A percentile compares a stretch with the other conserved stretches of the same genome.
phyloP scores from a whole-genome alignment of 306 rosid genomes.

The Sphenostylis stenocarpa region DNA sequence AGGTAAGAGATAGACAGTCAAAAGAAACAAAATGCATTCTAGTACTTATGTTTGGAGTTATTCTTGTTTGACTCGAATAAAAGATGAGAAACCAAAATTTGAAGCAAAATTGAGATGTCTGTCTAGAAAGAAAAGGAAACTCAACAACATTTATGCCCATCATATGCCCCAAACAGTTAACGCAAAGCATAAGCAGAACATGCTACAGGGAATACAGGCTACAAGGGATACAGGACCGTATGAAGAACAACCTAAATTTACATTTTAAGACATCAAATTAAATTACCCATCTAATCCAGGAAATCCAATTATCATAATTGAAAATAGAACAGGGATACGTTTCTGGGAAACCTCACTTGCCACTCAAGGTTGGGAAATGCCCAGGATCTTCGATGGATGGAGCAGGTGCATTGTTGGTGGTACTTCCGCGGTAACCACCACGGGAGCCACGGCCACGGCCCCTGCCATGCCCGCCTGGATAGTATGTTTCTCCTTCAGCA shows the following conservation, averaged over 20 bases:
- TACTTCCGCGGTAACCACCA: conserved; percentile 64
- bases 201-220: conserved; percentile 37
- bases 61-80: not conserved
- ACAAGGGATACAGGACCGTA: conserved; percentile 37
- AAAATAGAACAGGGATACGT: conserved; percentile 29
- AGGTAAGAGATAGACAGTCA: too few species aligned
- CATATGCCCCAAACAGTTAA: conserved; percentile 43
- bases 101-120: conserved; percentile 48
- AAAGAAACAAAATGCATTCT: too few species aligned
- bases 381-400: conserved; percentile 86
- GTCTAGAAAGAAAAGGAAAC: conserved; percentile 44
- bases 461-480: conserved; percentile 75
- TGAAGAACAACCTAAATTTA: conserved; percentile 61
- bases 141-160: conserved; percentile 42
- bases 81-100: not conserved
- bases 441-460: conserved; percentile 85
- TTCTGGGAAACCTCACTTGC: conserved; percentile 60
- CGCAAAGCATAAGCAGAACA: conserved; percentile 1
- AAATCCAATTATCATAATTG: conserved; percentile 55
- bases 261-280: conserved; percentile 47
- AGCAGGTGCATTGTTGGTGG: conserved; percentile 44
- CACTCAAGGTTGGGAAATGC: conserved; percentile 88
- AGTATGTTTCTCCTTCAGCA: conserved; percentile 72
- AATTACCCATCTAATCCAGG: conserved; percentile 43
- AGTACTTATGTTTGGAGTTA: not conserved